Evolutionary conservation across 768 basidiomycete species (phyloP).

Genomic region (Rhodotorula graminis): DNA sequence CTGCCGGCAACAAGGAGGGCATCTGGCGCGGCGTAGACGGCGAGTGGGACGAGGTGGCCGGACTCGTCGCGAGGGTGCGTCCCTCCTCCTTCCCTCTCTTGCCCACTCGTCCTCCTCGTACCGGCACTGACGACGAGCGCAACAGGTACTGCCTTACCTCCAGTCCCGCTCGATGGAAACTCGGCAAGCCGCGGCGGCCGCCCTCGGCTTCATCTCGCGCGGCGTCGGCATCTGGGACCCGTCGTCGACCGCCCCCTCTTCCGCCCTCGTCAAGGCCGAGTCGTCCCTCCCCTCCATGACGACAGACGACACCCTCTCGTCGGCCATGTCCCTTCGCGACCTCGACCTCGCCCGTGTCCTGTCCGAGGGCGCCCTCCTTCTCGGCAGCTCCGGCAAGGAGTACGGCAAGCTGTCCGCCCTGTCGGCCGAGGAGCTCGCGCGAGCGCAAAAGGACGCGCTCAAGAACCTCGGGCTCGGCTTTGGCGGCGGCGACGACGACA

Average conservation of each 20-base stretch:
- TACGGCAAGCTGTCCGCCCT: slow-evolving; percentile 50
- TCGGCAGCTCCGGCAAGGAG: slow-evolving; percentile 92
- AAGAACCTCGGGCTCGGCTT: slow-evolving; percentile 68
- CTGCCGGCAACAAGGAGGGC: neutral
- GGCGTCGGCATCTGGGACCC: slow-evolving; percentile 72
- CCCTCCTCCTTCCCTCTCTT: too few relatives aligned
- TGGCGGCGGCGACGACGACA: slow-evolving; percentile 36
- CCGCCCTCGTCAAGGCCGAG: neutral
- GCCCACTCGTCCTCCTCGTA: neutral
- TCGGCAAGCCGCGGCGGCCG: slow-evolving; percentile 77
- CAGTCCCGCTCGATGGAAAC: slow-evolving; percentile 91
- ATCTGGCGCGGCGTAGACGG: slow-evolving; percentile 44
- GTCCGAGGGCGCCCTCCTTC: slow-evolving; percentile 67
- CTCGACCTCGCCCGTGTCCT: slow-evolving; percentile 75
- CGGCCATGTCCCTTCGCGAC: slow-evolving; percentile 61
- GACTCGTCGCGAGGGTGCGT: slow-evolving; percentile 79
- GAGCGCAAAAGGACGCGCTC: slow-evolving; percentile 83
- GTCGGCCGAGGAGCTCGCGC: slow-evolving; percentile 64
- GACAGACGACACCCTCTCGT: slow-evolving; percentile 32
- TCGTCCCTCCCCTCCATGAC: slow-evolving; percentile 13
- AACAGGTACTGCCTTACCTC: slow-evolving; percentile 79
- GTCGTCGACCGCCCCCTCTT: slow-evolving; percentile 15
- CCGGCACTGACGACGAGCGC: neutral
- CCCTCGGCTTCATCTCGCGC: slow-evolving; percentile 79
- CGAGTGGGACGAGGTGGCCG: slow-evolving; percentile 85